phyloP scores from a whole-genome alignment of 768 basidiomycete species.

The Podaxis sp. region DNA sequence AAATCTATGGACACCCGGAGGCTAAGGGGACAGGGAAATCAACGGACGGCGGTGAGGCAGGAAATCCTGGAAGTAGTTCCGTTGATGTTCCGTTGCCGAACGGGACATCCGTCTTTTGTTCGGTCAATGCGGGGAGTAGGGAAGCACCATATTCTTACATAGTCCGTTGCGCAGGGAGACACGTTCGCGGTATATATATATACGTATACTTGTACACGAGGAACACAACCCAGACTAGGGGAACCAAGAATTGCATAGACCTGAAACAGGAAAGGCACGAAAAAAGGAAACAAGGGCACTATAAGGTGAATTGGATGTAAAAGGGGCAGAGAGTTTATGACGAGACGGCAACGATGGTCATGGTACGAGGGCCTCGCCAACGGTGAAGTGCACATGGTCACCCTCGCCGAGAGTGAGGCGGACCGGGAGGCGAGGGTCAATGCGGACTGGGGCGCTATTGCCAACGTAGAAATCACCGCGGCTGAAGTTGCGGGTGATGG shows the following conservation, averaged over 20 bases:
- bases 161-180: not conserved
- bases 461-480: constrained; percentile 84
- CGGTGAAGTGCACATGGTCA: constrained; percentile 71
- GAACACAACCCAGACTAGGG: not conserved
- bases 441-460: constrained; percentile 75
- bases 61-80: not conserved
- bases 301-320: no score
- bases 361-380: constrained; percentile 43
- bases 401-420: constrained; percentile 79
- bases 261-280: not conserved
- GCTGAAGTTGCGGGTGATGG: constrained; percentile 79
- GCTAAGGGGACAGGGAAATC: constrained; percentile 6
- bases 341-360: not conserved
- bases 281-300: not conserved
- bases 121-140: not conserved
- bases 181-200: not conserved
- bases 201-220: constrained; percentile 3
- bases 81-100: constrained; percentile 2
- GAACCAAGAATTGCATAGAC: not conserved
- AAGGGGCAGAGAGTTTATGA: not conserved
- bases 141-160: not conserved
- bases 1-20: not conserved
- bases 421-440: constrained; percentile 79
- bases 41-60: constrained; percentile 2
- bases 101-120: not conserved